phyloP scores from a whole-genome alignment of 129 eudicot genomes.

The Flaveria robusta region DNA sequence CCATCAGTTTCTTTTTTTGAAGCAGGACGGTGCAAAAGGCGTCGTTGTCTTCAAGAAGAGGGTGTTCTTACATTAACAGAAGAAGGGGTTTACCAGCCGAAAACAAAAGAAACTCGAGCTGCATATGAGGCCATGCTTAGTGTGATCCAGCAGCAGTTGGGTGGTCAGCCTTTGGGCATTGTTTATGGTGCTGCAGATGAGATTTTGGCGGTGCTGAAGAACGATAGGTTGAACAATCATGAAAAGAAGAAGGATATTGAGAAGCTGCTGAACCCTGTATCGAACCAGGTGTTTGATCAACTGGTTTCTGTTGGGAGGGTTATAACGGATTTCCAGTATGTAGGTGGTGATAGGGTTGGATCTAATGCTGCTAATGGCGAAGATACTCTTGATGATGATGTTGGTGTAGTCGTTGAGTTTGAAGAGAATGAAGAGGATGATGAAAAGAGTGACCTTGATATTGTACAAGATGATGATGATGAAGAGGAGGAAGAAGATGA shows the following conservation, averaged over 20 bases:
- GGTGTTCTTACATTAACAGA: slow-evolving; percentile 68
- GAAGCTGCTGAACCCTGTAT: slow-evolving; percentile 67
- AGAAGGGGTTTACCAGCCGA: slow-evolving; percentile 84
- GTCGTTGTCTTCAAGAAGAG: slow-evolving; percentile 76
- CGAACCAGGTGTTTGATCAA: slow-evolving; percentile 53
- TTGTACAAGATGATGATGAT: slow-evolving; percentile 73
- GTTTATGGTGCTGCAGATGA: slow-evolving; percentile 91
- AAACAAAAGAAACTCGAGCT: slow-evolving; percentile 79
- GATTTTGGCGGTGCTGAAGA: slow-evolving; percentile 80
- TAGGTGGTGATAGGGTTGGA: slow-evolving; percentile 49
- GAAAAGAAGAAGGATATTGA: slow-evolving; percentile 91
- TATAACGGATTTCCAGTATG: slow-evolving; percentile 76
- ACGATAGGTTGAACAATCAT: slow-evolving; percentile 61
- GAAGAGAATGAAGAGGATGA: slow-evolving; percentile 91
- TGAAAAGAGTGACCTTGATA: slow-evolving; percentile 73
- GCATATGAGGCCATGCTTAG: slow-evolving; percentile 86
- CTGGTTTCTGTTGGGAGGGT: slow-evolving; percentile 57
- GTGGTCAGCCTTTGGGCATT: slow-evolving; percentile 73
- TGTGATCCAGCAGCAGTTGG: slow-evolving; percentile 72
- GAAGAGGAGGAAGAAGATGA: slow-evolving; percentile 89
- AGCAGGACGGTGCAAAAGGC: slow-evolving; percentile 55
- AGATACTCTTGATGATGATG: slow-evolving; percentile 76
- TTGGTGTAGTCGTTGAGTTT: slow-evolving; percentile 92
- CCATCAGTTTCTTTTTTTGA: slow-evolving; percentile 34
- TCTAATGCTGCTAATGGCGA: slow-evolving; percentile 18